These are phyloP conservation scores for Arabis hirsuta DNA, from an alignment of 345 rosid genomes.

Conservation along the genomic window DNA sequence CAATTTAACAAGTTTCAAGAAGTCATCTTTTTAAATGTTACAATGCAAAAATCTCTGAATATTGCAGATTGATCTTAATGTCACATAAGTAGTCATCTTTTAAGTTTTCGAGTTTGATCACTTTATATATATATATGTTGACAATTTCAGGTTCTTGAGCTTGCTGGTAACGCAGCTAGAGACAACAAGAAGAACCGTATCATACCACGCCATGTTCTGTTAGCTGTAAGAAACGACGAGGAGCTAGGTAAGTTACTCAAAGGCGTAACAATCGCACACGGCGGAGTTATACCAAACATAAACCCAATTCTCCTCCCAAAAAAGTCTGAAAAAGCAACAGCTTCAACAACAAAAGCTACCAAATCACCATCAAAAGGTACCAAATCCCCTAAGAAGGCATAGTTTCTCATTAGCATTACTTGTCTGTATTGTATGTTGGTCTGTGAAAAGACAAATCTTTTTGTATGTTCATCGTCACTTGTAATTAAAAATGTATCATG, in stretches of 20 bases:
- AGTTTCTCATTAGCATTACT: not conserved
- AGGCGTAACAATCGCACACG: slow-evolving; percentile 82
- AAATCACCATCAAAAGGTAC: slow-evolving; percentile 74
- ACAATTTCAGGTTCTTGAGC: slow-evolving; percentile 58
- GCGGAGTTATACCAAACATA: slow-evolving; percentile 75
- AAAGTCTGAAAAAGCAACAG: slow-evolving; percentile 52
- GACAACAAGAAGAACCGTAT: slow-evolving; percentile 81
- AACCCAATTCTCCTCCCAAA: slow-evolving; percentile 75
- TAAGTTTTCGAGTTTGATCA: not conserved
- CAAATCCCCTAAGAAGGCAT: slow-evolving; percentile 74
- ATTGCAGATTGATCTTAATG: not conserved
- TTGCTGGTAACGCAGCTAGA: slow-evolving; percentile 77
- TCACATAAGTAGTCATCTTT: not conserved
- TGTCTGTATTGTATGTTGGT: slow-evolving; percentile 18
- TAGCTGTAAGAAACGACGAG: slow-evolving; percentile 77
- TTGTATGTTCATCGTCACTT: slow-evolving; percentile 17
- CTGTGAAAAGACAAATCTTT: slow-evolving; percentile 23
- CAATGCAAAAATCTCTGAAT: not conserved
- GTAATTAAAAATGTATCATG: slow-evolving; percentile 5
- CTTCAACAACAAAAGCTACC: slow-evolving; percentile 45
- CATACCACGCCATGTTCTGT: slow-evolving; percentile 64
- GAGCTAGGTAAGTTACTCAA: slow-evolving; percentile 69
- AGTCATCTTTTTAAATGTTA: not conserved
- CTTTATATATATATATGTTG: not conserved
- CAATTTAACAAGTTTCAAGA: not conserved